A percentile compares a stretch with the other conserved stretches of the same genome.
Evolutionary conservation across 208 protist species (phyloP).

Genomic region (Trypanosoma congolense): DNA sequence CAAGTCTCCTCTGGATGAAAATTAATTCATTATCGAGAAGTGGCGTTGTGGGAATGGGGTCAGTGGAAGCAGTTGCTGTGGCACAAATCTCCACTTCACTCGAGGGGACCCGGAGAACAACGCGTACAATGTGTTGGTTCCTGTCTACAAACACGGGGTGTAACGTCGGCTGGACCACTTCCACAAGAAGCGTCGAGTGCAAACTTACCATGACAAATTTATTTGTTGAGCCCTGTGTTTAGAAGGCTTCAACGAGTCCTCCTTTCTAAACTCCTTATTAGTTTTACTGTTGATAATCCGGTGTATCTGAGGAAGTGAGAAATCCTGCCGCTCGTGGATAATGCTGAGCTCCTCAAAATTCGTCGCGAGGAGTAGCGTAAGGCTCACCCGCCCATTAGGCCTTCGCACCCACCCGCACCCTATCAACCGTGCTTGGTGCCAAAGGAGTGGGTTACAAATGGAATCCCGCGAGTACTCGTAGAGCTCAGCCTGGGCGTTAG

Average conservation of each 20-base stretch:
- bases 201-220: slow-evolving; percentile 67
- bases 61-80: slow-evolving; percentile 18
- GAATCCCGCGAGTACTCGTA: slow-evolving; percentile 25
- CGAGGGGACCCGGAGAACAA: slow-evolving; percentile 22
- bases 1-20: slow-evolving; percentile 56
- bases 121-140: slow-evolving; percentile 22
- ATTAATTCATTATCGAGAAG: slow-evolving; percentile 37
- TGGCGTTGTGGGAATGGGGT: slow-evolving; percentile 30
- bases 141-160: slow-evolving; percentile 51
- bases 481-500: not conserved
- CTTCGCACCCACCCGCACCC: slow-evolving; percentile 64
- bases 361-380: slow-evolving; percentile 63
- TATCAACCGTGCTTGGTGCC: slow-evolving; percentile 45
- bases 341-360: slow-evolving; percentile 74
- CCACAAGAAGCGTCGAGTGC: slow-evolving; percentile 47
- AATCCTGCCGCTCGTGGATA: slow-evolving; percentile 37
- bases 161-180: slow-evolving; percentile 44
- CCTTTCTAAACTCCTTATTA: not conserved
- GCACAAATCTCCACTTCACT: slow-evolving; percentile 24
- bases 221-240: too few relatives aligned
- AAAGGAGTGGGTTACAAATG: slow-evolving; percentile 61
- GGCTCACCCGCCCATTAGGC: slow-evolving; percentile 28
- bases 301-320: slow-evolving; percentile 57
- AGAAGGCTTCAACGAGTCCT: slow-evolving; percentile 3
- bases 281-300: slow-evolving; percentile 38